Evolutionary conservation across 176 grass and related monocot species (phyloP).

Genomic region (Bolboschoenus planiculmis): DNA sequence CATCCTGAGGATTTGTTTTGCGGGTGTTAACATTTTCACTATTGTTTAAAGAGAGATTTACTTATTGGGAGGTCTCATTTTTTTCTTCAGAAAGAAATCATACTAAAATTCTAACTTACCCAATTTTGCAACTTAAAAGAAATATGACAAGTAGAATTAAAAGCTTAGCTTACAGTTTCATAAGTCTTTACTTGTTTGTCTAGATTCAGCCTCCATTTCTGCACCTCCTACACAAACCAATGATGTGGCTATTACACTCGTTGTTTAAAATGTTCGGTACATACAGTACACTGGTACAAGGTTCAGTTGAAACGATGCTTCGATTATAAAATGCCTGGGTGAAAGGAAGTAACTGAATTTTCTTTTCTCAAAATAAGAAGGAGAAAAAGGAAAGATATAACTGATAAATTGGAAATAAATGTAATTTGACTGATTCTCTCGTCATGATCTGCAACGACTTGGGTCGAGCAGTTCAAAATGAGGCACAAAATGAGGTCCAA

Average conservation of each 20-base stretch:
- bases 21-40: not conserved
- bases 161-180: slow-evolving; percentile 15
- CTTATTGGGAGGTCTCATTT: not conserved
- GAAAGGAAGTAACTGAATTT: not conserved
- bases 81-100: not conserved
- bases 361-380: not conserved
- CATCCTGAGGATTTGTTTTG: not conserved
- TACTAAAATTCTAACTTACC: slow-evolving; percentile 27
- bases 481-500: no score
- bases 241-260: not conserved
- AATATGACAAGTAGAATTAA: not conserved
- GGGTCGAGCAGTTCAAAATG: no score
- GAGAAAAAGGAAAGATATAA: not conserved
- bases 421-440: not conserved
- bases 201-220: slow-evolving; percentile 47
- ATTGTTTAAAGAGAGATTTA: not conserved
- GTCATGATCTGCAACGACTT: no score
- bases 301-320: not conserved
- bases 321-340: not conserved
- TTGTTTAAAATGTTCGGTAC: not conserved
- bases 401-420: not conserved
- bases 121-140: not conserved
- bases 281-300: not conserved
- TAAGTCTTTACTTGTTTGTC: slow-evolving; percentile 47
- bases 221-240: slow-evolving; percentile 49